These are phyloP conservation scores for Colletotrichum navitas DNA, from an alignment of 2,329 filamentous ascomycete genomes.

Conservation along the genomic window DNA sequence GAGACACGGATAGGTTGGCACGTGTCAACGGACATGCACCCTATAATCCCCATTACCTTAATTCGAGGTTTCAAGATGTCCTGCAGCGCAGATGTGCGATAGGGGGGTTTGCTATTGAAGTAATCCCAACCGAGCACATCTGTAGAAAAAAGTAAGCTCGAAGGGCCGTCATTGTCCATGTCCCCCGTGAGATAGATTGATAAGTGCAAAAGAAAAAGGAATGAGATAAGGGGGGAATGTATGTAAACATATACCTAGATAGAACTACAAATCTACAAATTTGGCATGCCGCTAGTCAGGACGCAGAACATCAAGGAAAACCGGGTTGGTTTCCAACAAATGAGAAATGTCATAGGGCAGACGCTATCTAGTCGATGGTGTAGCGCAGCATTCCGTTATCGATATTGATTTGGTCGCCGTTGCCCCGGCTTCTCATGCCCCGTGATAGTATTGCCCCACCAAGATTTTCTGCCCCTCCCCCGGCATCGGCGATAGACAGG, in stretches of 20 bases:
- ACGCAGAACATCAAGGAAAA: background rate
- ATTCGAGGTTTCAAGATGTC: background rate
- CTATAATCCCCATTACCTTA: background rate
- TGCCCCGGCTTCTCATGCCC: slow-evolving; percentile 18
- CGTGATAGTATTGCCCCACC: slow-evolving; percentile 23
- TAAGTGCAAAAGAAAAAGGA: no score
- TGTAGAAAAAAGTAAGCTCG: background rate
- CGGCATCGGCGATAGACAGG: slow-evolving; percentile 35
- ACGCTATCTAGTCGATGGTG: background rate
- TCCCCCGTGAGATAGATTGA: background rate
- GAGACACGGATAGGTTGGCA: background rate
- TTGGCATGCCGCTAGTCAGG: background rate
- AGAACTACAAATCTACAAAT: background rate
- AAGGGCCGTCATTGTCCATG: background rate
- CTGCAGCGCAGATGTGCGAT: background rate
- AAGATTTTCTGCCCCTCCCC: slow-evolving; percentile 6
- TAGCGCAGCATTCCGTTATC: slow-evolving; percentile 6
- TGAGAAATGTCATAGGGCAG: background rate
- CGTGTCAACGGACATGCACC: background rate
- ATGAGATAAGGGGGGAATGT: background rate
- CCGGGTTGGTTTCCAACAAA: background rate
- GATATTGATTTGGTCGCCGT: background rate
- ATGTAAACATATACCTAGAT: background rate
- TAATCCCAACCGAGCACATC: background rate
- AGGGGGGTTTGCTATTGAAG: background rate